A percentile compares a stretch with the other conserved stretches of the same genome.
Conservation (phyloP, 306 rosid species). For the Cucurbita moschata region DNA sequence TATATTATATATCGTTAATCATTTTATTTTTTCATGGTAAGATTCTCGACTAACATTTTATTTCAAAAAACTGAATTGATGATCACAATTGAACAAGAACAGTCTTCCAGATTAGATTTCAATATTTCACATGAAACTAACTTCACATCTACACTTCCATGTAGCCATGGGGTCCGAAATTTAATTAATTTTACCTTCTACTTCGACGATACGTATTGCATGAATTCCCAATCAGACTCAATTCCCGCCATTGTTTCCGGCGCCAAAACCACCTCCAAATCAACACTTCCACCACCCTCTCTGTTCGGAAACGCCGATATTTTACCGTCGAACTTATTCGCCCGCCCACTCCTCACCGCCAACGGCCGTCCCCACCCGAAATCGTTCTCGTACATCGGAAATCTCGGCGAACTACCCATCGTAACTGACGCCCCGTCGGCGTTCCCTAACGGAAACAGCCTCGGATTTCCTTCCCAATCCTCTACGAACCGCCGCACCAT, state of each 20-base stretch:
- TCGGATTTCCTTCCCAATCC: constrained; percentile 67
- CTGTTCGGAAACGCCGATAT: constrained; percentile 69
- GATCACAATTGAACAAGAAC: no score
- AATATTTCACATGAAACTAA: no score
- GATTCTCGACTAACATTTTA: no score
- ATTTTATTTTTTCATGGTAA: no score
- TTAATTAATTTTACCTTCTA: neutral
- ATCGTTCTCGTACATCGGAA: constrained; percentile 72
- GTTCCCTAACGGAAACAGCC: constrained; percentile 77
- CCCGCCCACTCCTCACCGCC: constrained; percentile 73
- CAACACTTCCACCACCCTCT: constrained; percentile 61
- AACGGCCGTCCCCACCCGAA: constrained; percentile 77
- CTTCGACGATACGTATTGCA: constrained; percentile 36
- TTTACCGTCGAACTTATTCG: constrained; percentile 46
- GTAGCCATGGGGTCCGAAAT: neutral
- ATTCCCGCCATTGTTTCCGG: constrained; percentile 60
- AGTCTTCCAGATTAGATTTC: no score
- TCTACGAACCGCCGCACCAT: constrained; percentile 39
- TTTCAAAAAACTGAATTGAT: no score
- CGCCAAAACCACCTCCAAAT: constrained; percentile 66
- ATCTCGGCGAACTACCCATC: constrained; percentile 87
- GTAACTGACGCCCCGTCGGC: constrained; percentile 69
- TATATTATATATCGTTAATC: no score
- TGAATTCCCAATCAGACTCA: constrained; percentile 66
- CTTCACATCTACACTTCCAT: no score